These are phyloP conservation scores for Russula sp. DNA, from an alignment of 768 basidiomycete genomes.

Conservation along the genomic window DNA sequence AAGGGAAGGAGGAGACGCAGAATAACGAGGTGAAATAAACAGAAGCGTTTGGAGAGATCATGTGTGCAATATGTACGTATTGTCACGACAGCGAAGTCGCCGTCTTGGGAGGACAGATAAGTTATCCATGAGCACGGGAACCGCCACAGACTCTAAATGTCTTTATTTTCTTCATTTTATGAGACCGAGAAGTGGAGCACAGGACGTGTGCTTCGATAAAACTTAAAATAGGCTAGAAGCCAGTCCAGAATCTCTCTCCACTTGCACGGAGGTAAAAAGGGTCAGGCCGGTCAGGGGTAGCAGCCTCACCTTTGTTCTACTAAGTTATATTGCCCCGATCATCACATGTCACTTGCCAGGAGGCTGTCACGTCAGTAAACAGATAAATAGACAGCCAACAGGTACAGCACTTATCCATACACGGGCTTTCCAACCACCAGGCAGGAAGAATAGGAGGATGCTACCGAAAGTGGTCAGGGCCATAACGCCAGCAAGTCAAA, in stretches of 20 bases:
- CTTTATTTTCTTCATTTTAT: background rate
- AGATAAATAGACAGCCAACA: no score
- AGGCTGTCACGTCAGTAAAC: no score
- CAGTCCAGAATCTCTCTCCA: no score
- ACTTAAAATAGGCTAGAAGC: background rate
- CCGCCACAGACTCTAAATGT: conserved; percentile 10
- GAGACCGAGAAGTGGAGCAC: background rate
- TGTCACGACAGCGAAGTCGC: background rate
- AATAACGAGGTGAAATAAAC: background rate
- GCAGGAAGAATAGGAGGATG: background rate
- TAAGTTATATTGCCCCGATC: background rate
- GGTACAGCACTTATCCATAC: background rate
- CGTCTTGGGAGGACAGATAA: background rate
- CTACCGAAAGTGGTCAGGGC: background rate
- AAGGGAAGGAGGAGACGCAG: no score
- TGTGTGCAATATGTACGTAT: background rate
- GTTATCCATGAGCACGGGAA: background rate
- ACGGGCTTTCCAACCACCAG: background rate
- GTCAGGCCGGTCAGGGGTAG: background rate
- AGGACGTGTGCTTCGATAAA: background rate
- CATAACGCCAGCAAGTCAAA: no score
- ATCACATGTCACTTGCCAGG: background rate
- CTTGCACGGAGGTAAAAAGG: no score
- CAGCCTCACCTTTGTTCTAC: background rate
- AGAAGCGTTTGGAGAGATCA: background rate